These are phyloP conservation scores for Stephania yunnanensis DNA, from an alignment of 164 flowering plant species.

Conservation along the genomic window DNA sequence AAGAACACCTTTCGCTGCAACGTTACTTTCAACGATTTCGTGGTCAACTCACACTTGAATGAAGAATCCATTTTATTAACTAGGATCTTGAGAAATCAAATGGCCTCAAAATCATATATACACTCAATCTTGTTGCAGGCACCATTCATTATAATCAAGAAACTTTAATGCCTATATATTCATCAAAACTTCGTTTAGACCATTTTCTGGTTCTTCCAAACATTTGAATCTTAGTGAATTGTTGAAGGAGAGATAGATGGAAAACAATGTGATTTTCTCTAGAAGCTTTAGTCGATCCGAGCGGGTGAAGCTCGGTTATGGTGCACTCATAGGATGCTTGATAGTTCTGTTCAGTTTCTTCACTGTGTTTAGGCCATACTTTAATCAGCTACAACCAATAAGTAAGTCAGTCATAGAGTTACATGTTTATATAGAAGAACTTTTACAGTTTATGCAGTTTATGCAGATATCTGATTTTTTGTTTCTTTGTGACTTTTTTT, in stretches of 20 bases:
- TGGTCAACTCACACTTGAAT: background rate
- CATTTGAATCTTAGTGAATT: background rate
- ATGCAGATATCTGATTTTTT: background rate
- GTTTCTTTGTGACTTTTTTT: background rate
- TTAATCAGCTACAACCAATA: conserved; percentile 27
- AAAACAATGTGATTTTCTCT: conserved; percentile 27
- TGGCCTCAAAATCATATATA: too few species aligned
- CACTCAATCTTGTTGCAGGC: background rate
- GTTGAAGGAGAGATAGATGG: conserved; percentile 11
- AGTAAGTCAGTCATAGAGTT: conserved; percentile 29
- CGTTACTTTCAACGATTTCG: background rate
- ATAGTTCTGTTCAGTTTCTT: conserved; percentile 22
- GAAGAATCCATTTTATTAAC: background rate
- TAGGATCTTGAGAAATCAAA: background rate
- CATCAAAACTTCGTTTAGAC: background rate
- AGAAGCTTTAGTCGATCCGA: conserved; percentile 38
- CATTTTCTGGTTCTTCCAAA: background rate
- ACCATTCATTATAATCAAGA: background rate
- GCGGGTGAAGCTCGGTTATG: conserved; percentile 29
- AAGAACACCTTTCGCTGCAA: background rate
- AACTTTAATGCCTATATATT: background rate
- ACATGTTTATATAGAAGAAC: background rate
- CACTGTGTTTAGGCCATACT: conserved; percentile 30
- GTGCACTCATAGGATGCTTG: conserved; percentile 25
- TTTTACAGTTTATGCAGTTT: background rate